Conservation (phyloP, 441 rosid genomes). For the Adansonia madagascariensis region DNA sequence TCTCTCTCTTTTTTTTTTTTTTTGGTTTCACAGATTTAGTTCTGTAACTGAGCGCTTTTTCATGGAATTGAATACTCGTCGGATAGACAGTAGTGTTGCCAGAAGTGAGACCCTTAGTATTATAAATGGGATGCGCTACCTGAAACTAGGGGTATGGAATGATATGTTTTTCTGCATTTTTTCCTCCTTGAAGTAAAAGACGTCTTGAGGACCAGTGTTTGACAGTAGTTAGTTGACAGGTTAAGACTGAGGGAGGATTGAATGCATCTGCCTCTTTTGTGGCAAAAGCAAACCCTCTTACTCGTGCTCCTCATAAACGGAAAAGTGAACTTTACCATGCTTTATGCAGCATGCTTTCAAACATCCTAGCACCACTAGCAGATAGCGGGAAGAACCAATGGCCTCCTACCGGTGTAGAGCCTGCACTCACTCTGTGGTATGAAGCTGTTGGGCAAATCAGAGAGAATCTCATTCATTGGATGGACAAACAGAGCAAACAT, state of each 20-base stretch:
- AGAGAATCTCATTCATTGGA: constrained; percentile 84
- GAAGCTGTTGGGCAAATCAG: constrained; percentile 98
- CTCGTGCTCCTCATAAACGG: constrained; percentile 86
- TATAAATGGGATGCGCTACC: constrained; percentile 98
- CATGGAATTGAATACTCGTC: constrained; percentile 91
- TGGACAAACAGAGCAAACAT: constrained; percentile 99
- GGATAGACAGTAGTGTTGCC: constrained; percentile 79
- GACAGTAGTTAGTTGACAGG: constrained; percentile 59
- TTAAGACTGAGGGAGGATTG: constrained; percentile 95
- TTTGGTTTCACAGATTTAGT: constrained; percentile 70
- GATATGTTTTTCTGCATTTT: neutral
- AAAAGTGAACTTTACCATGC: constrained; percentile 99
- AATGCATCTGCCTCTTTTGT: constrained; percentile 99
- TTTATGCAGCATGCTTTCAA: constrained; percentile 95
- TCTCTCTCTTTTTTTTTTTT: constrained; percentile 20
- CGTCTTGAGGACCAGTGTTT: constrained; percentile 32
- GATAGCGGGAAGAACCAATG: constrained; percentile 95
- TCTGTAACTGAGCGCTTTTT: constrained; percentile 95
- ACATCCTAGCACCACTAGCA: constrained; percentile 92
- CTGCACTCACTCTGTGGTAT: constrained; percentile 91
- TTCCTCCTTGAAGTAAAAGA: constrained; percentile 22
- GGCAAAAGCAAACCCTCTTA: constrained; percentile 98
- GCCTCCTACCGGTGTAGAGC: constrained; percentile 98
- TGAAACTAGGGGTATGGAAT: constrained; percentile 89
- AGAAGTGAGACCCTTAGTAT: constrained; percentile 94